A percentile compares a stretch with the other conserved stretches of the same genome.
Evolutionary conservation across 768 basidiomycete genomes (phyloP).

Genomic region (Atractiella rhizophila): DNA sequence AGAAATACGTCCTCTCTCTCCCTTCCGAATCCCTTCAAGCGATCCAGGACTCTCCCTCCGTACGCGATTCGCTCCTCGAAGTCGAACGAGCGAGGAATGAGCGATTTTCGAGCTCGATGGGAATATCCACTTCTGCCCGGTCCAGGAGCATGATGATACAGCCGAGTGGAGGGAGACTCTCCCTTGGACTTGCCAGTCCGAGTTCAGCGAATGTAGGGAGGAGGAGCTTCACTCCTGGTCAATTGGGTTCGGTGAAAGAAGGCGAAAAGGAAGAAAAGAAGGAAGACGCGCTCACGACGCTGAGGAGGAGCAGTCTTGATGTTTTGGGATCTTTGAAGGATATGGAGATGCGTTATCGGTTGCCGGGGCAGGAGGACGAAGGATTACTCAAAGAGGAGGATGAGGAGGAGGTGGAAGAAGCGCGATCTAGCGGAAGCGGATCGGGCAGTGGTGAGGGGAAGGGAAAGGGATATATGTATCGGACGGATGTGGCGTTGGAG

Average conservation of each 20-base stretch:
- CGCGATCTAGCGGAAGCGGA: neutral
- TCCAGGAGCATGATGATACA: too few species aligned
- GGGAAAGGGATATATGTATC: conserved; percentile 1
- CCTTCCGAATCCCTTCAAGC: conserved; percentile 33
- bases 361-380: neutral
- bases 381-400: conserved; percentile 1
- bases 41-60: neutral
- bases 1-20: conserved; percentile 57
- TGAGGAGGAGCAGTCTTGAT: conserved; percentile 56
- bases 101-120: neutral
- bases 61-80: neutral
- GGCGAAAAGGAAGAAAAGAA: too few species aligned
- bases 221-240: too few species aligned
- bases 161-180: too few species aligned
- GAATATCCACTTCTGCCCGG: conserved; percentile 5
- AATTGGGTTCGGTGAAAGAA: too few species aligned
- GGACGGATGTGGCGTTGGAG: neutral
- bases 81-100: neutral
- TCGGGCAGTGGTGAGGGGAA: neutral
- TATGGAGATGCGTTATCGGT: conserved; percentile 49
- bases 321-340: conserved; percentile 53
- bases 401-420: neutral
- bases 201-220: neutral
- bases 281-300: conserved; percentile 38
- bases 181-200: conserved; percentile 13